Conservation (phyloP, 305 asterid species). For the Solanum hybrid region DNA sequence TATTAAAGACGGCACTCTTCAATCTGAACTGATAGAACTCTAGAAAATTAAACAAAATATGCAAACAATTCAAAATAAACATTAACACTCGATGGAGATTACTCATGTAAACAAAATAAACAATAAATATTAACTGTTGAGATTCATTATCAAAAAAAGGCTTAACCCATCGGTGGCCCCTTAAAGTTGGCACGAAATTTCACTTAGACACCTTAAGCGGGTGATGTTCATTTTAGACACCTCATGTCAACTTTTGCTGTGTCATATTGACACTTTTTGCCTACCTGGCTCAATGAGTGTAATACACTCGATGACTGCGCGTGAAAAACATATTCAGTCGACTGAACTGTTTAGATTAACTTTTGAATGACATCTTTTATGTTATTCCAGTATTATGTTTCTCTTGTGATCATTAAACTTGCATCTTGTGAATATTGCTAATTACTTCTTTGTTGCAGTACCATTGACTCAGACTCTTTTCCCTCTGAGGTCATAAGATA, state of each 20-base stretch:
- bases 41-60: not conserved
- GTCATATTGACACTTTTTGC: too few relatives aligned
- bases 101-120: not conserved
- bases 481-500: slow-evolving; percentile 65
- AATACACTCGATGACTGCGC: too few relatives aligned
- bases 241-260: too few relatives aligned
- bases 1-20: not conserved
- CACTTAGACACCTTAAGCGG: too few relatives aligned
- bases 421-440: not conserved
- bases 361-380: not conserved
- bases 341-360: not conserved
- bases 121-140: not conserved
- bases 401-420: not conserved
- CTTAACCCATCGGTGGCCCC: too few relatives aligned
- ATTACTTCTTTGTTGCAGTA: slow-evolving; percentile 30
- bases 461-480: slow-evolving; percentile 33
- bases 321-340: too few relatives aligned
- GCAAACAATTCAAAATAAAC: not conserved
- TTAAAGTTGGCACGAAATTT: too few relatives aligned
- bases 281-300: too few relatives aligned
- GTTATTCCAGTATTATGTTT: not conserved
- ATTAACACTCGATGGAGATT: not conserved
- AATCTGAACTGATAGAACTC: not conserved
- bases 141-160: not conserved
- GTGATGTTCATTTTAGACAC: too few relatives aligned